Conservation (phyloP, 1,284 basidiomycete genomes). For the Singerocomus rubriflavus region DNA sequence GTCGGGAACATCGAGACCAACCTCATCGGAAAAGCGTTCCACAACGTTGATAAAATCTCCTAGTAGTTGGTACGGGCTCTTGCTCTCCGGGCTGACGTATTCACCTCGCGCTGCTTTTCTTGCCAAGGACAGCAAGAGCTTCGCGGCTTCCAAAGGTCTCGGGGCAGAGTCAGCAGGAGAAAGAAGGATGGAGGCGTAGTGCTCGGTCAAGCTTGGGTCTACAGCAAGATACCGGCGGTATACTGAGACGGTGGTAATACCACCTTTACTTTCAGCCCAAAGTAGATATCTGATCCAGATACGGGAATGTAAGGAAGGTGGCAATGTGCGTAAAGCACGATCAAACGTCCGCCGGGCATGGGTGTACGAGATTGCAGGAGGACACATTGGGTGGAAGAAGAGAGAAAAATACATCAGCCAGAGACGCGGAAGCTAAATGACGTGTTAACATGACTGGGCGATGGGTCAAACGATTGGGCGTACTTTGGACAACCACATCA, state of each 20-base stretch:
- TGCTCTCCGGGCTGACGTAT: conserved; percentile 88
- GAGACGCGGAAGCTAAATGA: conserved; percentile 77
- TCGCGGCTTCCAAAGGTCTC: conserved; percentile 92
- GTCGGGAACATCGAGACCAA: conserved; percentile 86
- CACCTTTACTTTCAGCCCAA: conserved; percentile 87
- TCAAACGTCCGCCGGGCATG: conserved; percentile 95
- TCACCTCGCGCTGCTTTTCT: conserved; percentile 80
- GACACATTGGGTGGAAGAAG: conserved; percentile 89
- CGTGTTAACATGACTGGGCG: conserved; percentile 9
- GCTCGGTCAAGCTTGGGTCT: conserved; percentile 84
- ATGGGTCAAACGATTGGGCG: conserved; percentile 25
- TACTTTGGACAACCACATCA: conserved; percentile 92
- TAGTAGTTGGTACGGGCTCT: conserved; percentile 93
- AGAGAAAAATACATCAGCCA: conserved; percentile 94
- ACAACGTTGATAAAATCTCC: conserved; percentile 92
- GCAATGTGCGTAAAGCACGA: conserved; percentile 89
- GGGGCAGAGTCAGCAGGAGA: conserved; percentile 61
- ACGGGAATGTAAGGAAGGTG: conserved; percentile 90
- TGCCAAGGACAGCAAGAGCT: conserved; percentile 82
- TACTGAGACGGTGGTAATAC: conserved; percentile 81
- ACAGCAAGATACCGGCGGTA: conserved; percentile 89
- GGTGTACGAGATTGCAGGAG: conserved; percentile 78
- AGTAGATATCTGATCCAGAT: conserved; percentile 95
- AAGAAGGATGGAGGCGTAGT: conserved; percentile 78
- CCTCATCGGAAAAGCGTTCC: conserved; percentile 88